These are phyloP conservation scores for Cornus suecica DNA, from an alignment of 148 eudicot genomes.

Conservation along the genomic window DNA sequence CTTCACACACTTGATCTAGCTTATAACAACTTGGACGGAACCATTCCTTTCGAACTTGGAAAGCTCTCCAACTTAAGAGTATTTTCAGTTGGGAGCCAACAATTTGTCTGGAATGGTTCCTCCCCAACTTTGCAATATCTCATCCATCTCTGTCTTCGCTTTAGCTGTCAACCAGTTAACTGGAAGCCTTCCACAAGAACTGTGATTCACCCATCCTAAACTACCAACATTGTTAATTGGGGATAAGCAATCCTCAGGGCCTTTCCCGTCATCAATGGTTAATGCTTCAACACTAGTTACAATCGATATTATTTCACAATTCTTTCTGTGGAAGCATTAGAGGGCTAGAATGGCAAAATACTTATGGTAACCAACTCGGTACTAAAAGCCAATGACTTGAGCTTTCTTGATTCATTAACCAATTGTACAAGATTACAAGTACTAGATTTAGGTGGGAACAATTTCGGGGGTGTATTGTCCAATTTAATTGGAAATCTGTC, in stretches of 20 bases:
- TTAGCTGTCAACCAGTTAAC: not conserved
- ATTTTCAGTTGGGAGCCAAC: not conserved
- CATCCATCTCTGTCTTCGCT: no score
- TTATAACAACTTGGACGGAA: not conserved
- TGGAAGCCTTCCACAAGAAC: slow-evolving; percentile 7
- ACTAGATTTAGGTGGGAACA: no score
- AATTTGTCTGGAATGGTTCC: no score
- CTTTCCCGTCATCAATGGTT: slow-evolving; percentile 3
- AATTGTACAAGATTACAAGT: no score
- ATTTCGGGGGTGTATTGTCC: no score
- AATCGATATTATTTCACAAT: not conserved
- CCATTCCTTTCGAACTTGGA: slow-evolving; percentile 2
- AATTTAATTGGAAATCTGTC: no score
- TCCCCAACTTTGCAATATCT: no score
- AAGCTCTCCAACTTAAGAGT: slow-evolving; percentile 3
- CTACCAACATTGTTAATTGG: not conserved
- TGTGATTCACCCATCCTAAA: slow-evolving; percentile 13
- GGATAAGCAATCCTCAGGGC: not conserved
- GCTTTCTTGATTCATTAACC: no score
- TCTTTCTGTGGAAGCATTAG: not conserved
- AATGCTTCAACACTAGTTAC: not conserved
- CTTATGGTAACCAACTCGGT: no score
- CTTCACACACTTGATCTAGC: no score
- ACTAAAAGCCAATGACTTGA: no score
- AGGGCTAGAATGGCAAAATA: not conserved